A percentile compares a stretch with the other conserved stretches of the same genome.
phyloP scores from a whole-genome alignment of 768 basidiomycete species.

The Termitomyces sp. region DNA sequence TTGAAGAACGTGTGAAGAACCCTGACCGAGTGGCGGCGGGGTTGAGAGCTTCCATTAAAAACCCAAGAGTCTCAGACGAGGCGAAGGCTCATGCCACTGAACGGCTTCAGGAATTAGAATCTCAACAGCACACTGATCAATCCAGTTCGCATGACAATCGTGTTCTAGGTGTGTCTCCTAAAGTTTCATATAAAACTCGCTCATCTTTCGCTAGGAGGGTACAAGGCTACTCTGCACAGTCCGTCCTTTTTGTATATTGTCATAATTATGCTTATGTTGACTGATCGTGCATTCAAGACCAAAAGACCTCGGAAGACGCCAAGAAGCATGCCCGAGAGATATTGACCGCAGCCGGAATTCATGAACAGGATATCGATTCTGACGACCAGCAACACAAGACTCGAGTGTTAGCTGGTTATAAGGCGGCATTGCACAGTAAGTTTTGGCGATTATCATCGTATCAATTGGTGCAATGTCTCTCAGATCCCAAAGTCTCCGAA shows the following conservation, averaged over 20 bases:
- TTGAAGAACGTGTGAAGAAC: constrained; percentile 25
- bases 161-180: constrained; percentile 11
- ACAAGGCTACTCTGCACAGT: constrained; percentile 46
- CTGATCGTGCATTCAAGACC: constrained; percentile 24
- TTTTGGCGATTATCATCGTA: not conserved
- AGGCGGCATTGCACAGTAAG: constrained; percentile 46
- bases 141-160: constrained; percentile 6
- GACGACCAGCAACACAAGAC: constrained; percentile 33
- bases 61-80: constrained; percentile 47
- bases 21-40: constrained; percentile 46
- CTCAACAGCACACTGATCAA: not conserved
- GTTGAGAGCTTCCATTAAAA: constrained; percentile 47
- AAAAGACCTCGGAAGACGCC: constrained; percentile 38
- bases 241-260: constrained; percentile 1
- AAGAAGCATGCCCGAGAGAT: constrained; percentile 52
- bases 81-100: constrained; percentile 43
- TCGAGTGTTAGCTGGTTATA: constrained; percentile 50
- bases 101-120: constrained; percentile 27
- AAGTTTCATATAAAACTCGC: no score
- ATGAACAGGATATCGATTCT: constrained; percentile 16
- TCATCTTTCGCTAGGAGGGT: constrained; percentile 28
- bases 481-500: constrained; percentile 15
- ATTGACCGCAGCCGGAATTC: constrained; percentile 37
- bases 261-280: not conserved
- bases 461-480: not conserved